phyloP scores from a whole-genome alignment of 176 grass and related monocot genomes.

The Saccharum officinarum region DNA sequence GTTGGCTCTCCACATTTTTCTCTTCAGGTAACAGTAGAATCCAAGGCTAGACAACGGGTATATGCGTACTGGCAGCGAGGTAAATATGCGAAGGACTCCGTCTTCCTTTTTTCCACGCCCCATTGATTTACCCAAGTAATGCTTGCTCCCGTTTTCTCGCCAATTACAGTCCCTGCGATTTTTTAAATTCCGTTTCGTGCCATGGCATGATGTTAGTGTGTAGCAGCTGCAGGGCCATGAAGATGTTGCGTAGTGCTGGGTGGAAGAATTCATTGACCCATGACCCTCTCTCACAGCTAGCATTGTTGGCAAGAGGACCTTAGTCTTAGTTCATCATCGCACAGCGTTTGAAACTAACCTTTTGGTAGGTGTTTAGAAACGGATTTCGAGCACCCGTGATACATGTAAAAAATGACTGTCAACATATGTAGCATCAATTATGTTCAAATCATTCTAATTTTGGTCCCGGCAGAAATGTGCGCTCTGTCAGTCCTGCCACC shows the following conservation, averaged over 20 bases:
- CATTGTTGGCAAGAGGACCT: background rate
- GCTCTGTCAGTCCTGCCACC: background rate
- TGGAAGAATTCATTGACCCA: background rate
- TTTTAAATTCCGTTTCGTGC: conserved; percentile 7
- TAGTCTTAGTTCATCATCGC: background rate
- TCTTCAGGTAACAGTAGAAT: conserved; percentile 27
- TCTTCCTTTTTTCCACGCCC: background rate
- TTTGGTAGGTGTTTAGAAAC: background rate
- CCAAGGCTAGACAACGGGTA: background rate
- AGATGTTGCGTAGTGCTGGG: background rate
- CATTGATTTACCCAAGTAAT: background rate
- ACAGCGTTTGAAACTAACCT: background rate
- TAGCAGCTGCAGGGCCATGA: background rate
- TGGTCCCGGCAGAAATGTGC: conserved; percentile 11
- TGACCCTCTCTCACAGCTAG: background rate
- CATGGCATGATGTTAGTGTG: background rate
- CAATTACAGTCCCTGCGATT: background rate
- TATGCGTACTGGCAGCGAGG: background rate
- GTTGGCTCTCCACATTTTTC: background rate
- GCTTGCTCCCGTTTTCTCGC: background rate
- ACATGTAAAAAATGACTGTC: too few species aligned
- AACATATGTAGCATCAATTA: background rate
- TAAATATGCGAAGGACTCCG: conserved; percentile 16
- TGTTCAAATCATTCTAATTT: conserved; percentile 10
- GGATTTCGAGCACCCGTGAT: background rate